Evolutionary conservation across 768 basidiomycete genomes (phyloP).

Genomic region (Termitomyces sp.): DNA sequence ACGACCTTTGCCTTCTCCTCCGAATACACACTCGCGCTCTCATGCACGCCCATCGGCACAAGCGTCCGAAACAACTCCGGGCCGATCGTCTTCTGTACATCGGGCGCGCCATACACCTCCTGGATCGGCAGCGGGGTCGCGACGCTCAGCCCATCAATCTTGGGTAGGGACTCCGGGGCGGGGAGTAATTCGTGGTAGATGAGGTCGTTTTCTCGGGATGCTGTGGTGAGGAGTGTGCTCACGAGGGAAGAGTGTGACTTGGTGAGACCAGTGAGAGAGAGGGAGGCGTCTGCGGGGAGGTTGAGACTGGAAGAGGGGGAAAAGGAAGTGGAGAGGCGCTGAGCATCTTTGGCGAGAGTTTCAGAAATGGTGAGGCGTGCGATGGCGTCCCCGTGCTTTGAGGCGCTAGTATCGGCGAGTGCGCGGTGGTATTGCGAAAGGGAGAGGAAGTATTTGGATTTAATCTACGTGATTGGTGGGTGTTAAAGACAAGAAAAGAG

Average conservation of each 20-base stretch:
- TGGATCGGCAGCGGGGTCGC: conserved; percentile 90
- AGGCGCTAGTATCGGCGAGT: conserved; percentile 68
- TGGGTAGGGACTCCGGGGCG: conserved; percentile 70
- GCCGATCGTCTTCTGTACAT: conserved; percentile 94
- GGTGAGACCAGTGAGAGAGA: conserved; percentile 76
- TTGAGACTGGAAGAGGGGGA: conserved; percentile 67
- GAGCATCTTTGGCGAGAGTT: conserved; percentile 78
- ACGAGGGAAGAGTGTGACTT: conserved; percentile 81
- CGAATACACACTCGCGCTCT: conserved; percentile 93
- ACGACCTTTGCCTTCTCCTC: conserved; percentile 97
- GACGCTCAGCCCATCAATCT: conserved; percentile 78
- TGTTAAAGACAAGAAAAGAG: not conserved
- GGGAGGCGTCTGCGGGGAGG: conserved; percentile 81
- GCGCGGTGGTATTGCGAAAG: conserved; percentile 86
- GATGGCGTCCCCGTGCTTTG: conserved; percentile 85
- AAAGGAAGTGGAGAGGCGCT: conserved; percentile 66
- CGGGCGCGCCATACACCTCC: conserved; percentile 86
- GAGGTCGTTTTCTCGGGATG: conserved; percentile 82
- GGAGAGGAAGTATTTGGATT: conserved; percentile 86
- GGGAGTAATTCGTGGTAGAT: conserved; percentile 94
- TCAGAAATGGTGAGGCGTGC: conserved; percentile 78
- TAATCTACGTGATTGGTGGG: conserved; percentile 52
- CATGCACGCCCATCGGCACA: conserved; percentile 91
- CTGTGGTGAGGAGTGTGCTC: not conserved
- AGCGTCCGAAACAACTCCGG: conserved; percentile 85